A percentile compares a stretch with the other conserved stretches of the same genome.
Conservation (phyloP, 768 basidiomycete genomes). For the Leucocoprinus sp. region DNA sequence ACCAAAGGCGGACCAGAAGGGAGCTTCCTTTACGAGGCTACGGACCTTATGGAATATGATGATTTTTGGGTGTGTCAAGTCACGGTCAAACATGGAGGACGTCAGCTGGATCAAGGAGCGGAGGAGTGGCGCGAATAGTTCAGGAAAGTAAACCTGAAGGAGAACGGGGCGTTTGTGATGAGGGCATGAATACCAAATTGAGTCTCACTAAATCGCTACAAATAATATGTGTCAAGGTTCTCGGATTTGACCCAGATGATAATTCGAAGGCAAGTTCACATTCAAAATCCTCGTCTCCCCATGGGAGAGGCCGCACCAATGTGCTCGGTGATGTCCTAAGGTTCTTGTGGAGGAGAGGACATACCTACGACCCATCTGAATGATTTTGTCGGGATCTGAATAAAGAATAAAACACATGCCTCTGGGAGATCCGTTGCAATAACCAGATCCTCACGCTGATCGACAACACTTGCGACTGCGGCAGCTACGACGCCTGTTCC, state of each 20-base stretch:
- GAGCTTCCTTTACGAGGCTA: conserved; percentile 60
- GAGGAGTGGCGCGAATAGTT: conserved; percentile 69
- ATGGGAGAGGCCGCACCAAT: conserved; percentile 52
- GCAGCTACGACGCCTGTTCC: conserved; percentile 62
- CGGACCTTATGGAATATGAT: conserved; percentile 74
- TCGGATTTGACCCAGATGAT: conserved; percentile 9
- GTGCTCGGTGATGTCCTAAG: conserved; percentile 15
- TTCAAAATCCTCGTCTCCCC: conserved; percentile 53
- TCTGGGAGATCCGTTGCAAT: conserved; percentile 75
- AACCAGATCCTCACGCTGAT: conserved; percentile 34
- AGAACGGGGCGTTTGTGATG: conserved; percentile 3
- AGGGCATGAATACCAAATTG: not conserved
- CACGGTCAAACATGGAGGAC: conserved; percentile 33
- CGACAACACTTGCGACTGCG: conserved; percentile 24
- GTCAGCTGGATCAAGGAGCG: conserved; percentile 69
- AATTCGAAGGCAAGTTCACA: conserved; percentile 32
- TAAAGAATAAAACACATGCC: conserved; percentile 29
- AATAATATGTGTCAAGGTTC: conserved; percentile 52
- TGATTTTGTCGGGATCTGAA: not conserved
- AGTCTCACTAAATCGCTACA: conserved; percentile 76
- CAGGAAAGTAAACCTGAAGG: conserved; percentile 77
- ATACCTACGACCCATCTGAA: conserved; percentile 26
- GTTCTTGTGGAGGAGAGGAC: conserved; percentile 36
- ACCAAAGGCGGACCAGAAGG: conserved; percentile 78
- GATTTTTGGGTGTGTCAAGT: conserved; percentile 26